Base-by-base conservation (phyloP, 257 asterid species). In the Penstemon newberryi region DNA sequence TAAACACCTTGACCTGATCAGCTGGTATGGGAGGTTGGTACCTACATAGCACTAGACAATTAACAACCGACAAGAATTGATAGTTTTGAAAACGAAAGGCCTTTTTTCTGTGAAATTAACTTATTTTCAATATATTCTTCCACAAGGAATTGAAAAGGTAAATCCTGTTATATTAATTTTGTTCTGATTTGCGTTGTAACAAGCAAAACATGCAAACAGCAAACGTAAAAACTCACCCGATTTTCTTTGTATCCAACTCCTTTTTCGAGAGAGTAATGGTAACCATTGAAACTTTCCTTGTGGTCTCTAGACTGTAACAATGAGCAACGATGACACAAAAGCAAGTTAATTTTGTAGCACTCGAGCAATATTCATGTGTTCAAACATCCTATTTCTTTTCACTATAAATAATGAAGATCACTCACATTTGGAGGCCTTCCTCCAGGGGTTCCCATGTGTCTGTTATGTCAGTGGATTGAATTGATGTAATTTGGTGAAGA, bases 401-500 rank as follows among this genome's bases (percentile, higher is more conserved):
- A 54, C 49, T 67, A 56, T 10, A 44, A 56, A 58, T 61, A 25
- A 12, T 45, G 72, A 53, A 72, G 69, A 50, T 64, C 60, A 37
- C 90, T 84, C 88, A 93, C 97, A 70, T 92, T 60, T 90, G 98
- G 71, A 93, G 95, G 73, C 97, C 98, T 83, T 93, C 98, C 82
- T 93, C 98, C 39, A 93, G 81, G 60, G 98, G 98, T 80, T 93
- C 98, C 97, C 96, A 93, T 45, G 94, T 93, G 80, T 93, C 98
- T 42, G 89, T 93, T 64, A 93, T 86, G 73, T 93, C 96, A 19
- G 88, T 88, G 82, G 98, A 93, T 52, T 89, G 85, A 69, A 93
- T 90, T 41, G 87, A 70, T 5, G 96, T 88, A 51, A 85, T 77
- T 80, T 93, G 98, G 85, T 90, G 95, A 81, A 93, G 96, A 68